Base-by-base conservation (phyloP, 768 basidiomycete species). In the Russula ochroleuca region DNA sequence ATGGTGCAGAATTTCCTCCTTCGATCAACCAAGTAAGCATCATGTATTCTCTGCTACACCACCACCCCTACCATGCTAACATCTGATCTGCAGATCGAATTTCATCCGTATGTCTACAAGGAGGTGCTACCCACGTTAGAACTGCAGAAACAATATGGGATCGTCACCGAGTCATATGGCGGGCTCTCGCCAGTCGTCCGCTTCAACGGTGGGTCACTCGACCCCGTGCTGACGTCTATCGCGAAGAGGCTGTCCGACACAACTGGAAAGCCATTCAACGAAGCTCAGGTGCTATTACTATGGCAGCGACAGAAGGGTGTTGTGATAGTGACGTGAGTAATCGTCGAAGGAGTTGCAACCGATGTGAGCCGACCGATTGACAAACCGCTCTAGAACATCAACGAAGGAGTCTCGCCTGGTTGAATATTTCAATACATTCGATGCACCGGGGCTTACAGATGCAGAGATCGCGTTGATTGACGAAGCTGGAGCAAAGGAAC, bases 21-120 rank as follows among this genome's bases (percentile, higher is more conserved):
- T 78, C 79, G 1, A 78, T 83, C 38, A 84, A 85, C 71, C 83
- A 85, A 77, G 82, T 81, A 37, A 4, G 4, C 25, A 33, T n/a
- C 9, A 21, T 5, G 70, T n/a, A n/a, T n/a, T n/a, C 17, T n/a
- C 17, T 25, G 38, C 35, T 8, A 21, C 14, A 13, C 25, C 19
- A 19, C 14, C 8, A 2, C 47, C 43, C n/a, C 41, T 43, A 11
- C 37, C 33, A 31, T 35, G 40, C n/a, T 54, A 13, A 41, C 31
- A 13, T 45, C 25, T 28, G 23, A 47, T 47, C 3, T 28, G n/a
- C 35, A 82, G 80, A 71, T 84, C 25, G 83, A 85, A 70, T 77
- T 78, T 38, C 83, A 85, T 67, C 82, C 83, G 14, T 81, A 83
- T 70, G 73, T 81, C 37, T 78, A 78, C 67, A 75, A 79, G 65